Evolutionary conservation across 768 basidiomycete species (phyloP).

Genomic region (Boletus rubroflammeus): DNA sequence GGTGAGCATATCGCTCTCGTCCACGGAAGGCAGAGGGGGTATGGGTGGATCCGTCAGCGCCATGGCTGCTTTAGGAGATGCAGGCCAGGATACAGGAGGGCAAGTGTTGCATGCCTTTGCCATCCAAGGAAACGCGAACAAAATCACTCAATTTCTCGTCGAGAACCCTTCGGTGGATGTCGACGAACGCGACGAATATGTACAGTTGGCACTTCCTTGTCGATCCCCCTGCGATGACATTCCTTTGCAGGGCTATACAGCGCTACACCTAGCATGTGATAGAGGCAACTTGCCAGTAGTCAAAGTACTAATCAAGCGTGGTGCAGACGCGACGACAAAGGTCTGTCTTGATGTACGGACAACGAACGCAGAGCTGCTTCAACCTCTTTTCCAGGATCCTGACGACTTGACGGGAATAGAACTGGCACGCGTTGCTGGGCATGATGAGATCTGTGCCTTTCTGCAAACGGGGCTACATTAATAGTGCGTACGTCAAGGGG

Average conservation of each 20-base stretch:
- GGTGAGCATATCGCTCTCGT: constrained; percentile 22
- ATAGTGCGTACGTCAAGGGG: constrained; percentile 8
- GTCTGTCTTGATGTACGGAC: constrained; percentile 34
- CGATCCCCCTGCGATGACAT: constrained; percentile 1
- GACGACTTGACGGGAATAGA: constrained; percentile 61
- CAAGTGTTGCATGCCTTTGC: constrained; percentile 60
- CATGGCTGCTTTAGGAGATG: constrained; percentile 40
- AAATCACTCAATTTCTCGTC: constrained; percentile 43
- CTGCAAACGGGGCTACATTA: constrained; percentile 16
- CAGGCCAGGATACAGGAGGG: constrained; percentile 39
- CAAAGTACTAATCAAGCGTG: constrained; percentile 53
- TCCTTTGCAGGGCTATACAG: constrained; percentile 70
- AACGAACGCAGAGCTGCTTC: neutral
- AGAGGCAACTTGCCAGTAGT: constrained; percentile 64
- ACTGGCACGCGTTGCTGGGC: constrained; percentile 56
- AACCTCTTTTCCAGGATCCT: constrained; percentile 47
- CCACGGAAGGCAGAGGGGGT: constrained; percentile 29
- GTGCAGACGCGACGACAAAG: constrained; percentile 63
- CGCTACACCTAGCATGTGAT: constrained; percentile 84
- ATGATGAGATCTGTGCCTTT: constrained; percentile 47
- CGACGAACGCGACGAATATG: constrained; percentile 69
- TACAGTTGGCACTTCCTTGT: constrained; percentile 37
- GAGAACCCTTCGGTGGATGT: constrained; percentile 44
- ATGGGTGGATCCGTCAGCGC: constrained; percentile 65
- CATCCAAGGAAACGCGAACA: constrained; percentile 49